These are phyloP conservation scores for Clathrospora elynae DNA, from an alignment of 2,329 filamentous ascomycete species.

Conservation along the genomic window DNA sequence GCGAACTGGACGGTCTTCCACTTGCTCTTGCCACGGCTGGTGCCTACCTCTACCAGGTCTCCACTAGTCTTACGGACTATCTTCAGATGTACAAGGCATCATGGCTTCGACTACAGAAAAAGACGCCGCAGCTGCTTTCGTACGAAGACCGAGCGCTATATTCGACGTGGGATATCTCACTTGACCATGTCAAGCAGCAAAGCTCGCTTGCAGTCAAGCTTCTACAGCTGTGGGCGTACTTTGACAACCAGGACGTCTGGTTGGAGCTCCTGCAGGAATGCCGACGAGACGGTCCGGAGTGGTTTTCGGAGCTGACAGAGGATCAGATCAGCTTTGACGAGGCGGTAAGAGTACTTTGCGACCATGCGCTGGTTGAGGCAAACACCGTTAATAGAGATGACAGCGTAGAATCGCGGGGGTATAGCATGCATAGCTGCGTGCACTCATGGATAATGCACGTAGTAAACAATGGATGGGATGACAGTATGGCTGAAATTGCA, in stretches of 20 bases:
- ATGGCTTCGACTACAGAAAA: conserved; percentile 25
- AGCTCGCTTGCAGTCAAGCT: conserved; percentile 7
- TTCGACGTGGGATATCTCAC: conserved; percentile 14
- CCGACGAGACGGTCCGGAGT: conserved; percentile 6
- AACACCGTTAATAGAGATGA: conserved; percentile 12
- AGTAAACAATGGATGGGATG: conserved; percentile 30
- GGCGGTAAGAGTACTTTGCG: conserved; percentile 36
- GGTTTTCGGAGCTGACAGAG: conserved; percentile 34
- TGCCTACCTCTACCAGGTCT: conserved; percentile 21
- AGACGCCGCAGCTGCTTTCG: conserved; percentile 16
- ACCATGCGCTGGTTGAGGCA: conserved; percentile 38
- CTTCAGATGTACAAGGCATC: conserved; percentile 45
- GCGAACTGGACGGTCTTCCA: conserved; percentile 10
- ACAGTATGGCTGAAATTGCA: conserved; percentile 17
- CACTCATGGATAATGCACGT: conserved; percentile 41
- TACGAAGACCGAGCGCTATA: conserved; percentile 30
- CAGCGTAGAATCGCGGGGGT: conserved; percentile 25
- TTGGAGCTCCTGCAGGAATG: conserved; percentile 48
- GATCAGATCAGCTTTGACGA: conserved; percentile 34
- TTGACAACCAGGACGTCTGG: conserved; percentile 52
- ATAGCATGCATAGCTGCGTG: conserved; percentile 45
- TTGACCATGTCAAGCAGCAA: conserved; percentile 11
- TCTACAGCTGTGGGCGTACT: conserved; percentile 18
- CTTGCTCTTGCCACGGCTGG: conserved; percentile 9
- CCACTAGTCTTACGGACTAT: conserved; percentile 22